These are phyloP conservation scores for Pelargonium cotyledonis DNA, from an alignment of 441 rosid species.

Conservation along the genomic window DNA sequence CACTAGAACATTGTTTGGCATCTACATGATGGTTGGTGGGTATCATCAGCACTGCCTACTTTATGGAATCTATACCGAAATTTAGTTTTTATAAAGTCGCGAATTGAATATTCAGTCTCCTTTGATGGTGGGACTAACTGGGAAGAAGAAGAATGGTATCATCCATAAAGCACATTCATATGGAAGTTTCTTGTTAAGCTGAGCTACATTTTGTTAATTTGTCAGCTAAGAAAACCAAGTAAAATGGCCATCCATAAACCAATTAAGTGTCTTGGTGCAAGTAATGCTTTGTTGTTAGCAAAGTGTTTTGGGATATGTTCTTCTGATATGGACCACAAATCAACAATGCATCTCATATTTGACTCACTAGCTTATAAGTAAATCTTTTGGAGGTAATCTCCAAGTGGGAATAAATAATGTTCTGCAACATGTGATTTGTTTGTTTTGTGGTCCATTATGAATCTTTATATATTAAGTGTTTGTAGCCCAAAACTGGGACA, in stretches of 20 bases:
- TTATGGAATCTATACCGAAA: conserved; percentile 14
- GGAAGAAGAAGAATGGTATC: not conserved
- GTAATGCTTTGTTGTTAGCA: not conserved
- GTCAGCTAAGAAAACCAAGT: not conserved
- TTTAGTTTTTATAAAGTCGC: not conserved
- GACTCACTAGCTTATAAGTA: not conserved
- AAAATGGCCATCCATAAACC: not conserved
- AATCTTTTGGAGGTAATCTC: not conserved
- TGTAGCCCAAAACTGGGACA: not conserved
- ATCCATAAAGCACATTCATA: not conserved
- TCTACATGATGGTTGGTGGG: conserved; percentile 1
- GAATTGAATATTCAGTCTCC: not conserved
- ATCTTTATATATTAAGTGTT: not conserved
- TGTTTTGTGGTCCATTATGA: not conserved
- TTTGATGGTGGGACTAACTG: not conserved
- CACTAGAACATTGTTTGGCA: too few species aligned
- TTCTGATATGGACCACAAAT: not conserved
- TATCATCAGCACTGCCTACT: not conserved
- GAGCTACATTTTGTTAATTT: not conserved
- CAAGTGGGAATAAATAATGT: not conserved
- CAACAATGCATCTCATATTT: not conserved
- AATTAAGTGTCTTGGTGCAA: not conserved
- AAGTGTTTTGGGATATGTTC: not conserved
- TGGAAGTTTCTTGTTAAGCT: conserved; percentile 3
- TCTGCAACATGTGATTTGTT: not conserved